Conservation (phyloP, 768 basidiomycete genomes). For the Kwoniella heveanensis region DNA sequence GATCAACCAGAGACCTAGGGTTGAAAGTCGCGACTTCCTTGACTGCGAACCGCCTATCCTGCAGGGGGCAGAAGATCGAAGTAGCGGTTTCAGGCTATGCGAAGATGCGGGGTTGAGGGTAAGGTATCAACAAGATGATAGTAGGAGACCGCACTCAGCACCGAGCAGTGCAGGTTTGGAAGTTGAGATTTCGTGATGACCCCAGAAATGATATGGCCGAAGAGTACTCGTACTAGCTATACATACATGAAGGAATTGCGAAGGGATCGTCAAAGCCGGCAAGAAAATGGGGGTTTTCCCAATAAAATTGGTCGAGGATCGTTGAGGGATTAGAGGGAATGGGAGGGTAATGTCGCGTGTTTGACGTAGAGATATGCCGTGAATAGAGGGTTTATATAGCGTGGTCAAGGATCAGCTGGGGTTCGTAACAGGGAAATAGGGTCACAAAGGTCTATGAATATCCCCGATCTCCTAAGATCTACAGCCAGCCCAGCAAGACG, state of each 20-base stretch:
- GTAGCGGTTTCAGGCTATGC: conserved; percentile 1
- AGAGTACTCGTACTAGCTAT: not conserved
- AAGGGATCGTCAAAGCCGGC: not conserved
- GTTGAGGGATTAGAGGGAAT: no score
- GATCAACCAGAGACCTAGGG: not conserved
- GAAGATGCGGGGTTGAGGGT: not conserved
- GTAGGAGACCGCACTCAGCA: not conserved
- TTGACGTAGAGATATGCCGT: not conserved
- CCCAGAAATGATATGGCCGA: not conserved
- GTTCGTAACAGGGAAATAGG: not conserved
- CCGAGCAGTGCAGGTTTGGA: not conserved
- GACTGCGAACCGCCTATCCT: not conserved
- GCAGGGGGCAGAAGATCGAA: not conserved
- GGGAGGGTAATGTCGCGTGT: not conserved
- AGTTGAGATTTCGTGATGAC: not conserved
- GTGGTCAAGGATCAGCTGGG: conserved; percentile 1
- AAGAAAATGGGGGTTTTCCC: not conserved
- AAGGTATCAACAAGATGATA: no score
- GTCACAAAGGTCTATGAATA: not conserved
- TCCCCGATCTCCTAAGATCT: not conserved
- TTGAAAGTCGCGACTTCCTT: no score
- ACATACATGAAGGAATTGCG: not conserved
- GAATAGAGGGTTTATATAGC: not conserved
- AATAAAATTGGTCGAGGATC: not conserved
- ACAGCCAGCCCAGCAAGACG: no score